Evolutionary conservation across 2,329 filamentous ascomycete species (phyloP).

Genomic region (Aschersonia sp.): DNA sequence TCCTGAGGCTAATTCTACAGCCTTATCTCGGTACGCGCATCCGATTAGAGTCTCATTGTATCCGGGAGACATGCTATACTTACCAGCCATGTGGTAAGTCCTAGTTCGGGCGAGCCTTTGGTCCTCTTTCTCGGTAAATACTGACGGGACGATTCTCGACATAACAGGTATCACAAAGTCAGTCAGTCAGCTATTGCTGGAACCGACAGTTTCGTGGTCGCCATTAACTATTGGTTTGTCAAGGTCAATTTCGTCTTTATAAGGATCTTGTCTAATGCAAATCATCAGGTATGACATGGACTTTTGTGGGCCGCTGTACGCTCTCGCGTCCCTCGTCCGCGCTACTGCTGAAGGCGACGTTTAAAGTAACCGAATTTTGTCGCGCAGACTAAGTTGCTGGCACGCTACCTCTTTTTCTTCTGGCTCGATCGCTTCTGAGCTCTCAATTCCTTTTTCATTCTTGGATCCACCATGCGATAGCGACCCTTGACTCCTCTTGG

Average conservation of each 20-base stretch:
- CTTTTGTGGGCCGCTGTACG: constrained; percentile 54
- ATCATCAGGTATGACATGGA: constrained; percentile 61
- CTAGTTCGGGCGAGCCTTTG: background rate
- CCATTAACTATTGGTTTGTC: constrained; percentile 64
- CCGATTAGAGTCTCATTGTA: constrained; percentile 54
- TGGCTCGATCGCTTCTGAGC: constrained; percentile 68
- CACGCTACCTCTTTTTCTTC: constrained; percentile 34
- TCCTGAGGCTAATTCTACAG: constrained; percentile 32
- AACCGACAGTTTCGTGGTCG: constrained; percentile 59
- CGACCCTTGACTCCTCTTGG: constrained; percentile 87
- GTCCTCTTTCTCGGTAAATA: background rate
- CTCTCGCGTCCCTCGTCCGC: constrained; percentile 40
- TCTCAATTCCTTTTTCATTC: constrained; percentile 92
- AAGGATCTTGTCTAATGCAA: constrained; percentile 1
- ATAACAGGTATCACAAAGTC: constrained; percentile 60
- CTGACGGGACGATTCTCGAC: background rate
- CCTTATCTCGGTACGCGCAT: constrained; percentile 42
- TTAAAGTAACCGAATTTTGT: no score
- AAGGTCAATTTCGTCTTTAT: constrained; percentile 9
- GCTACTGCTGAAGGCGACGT: constrained; percentile 11
- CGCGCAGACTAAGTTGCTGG: no score
- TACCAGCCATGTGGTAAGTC: constrained; percentile 62
- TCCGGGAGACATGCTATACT: constrained; percentile 67
- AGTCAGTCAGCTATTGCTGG: constrained; percentile 52
- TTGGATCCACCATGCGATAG: constrained; percentile 91